A percentile compares a stretch with the other conserved stretches of the same genome.
Evolutionary conservation across 768 basidiomycete genomes (phyloP).

Genomic region (Flagelloscypha sp.): DNA sequence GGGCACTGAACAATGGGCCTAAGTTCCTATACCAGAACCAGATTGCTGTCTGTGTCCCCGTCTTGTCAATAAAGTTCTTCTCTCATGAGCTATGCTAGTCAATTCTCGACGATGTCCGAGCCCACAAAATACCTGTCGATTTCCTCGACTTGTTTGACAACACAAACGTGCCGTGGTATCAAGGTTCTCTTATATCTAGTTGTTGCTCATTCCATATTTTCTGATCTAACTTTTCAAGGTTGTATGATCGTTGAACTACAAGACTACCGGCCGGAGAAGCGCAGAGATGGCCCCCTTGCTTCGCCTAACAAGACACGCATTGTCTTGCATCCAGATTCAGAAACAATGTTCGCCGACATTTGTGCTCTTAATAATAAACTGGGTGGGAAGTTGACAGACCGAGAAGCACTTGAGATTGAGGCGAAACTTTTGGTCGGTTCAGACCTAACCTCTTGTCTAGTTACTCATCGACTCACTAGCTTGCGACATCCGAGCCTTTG

Average conservation of each 20-base stretch:
- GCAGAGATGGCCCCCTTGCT: conserved; percentile 48
- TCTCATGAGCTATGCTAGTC: conserved; percentile 35
- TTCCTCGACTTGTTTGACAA: conserved; percentile 75
- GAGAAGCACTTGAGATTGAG: conserved; percentile 66
- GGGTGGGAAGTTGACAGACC: conserved; percentile 58
- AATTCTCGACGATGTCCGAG: conserved; percentile 75
- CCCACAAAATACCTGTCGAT: conserved; percentile 78
- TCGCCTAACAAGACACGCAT: conserved; percentile 60
- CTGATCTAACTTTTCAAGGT: conserved; percentile 32
- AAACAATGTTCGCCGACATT: conserved; percentile 74
- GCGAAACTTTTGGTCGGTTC: conserved; percentile 59
- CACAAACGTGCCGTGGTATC: conserved; percentile 71
- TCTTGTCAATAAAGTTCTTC: conserved; percentile 21
- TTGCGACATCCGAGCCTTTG: conserved; percentile 66
- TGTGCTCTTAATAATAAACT: conserved; percentile 56
- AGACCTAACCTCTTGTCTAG: conserved; percentile 1
- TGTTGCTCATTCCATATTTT: background rate
- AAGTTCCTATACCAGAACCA: conserved; percentile 79
- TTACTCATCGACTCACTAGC: conserved; percentile 30
- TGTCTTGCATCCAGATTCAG: conserved; percentile 68
- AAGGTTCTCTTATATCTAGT: conserved; percentile 39
- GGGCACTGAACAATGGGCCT: conserved; percentile 73
- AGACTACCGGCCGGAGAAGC: conserved; percentile 59
- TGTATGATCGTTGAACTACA: conserved; percentile 81
- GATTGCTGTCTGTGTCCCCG: conserved; percentile 40